These are phyloP conservation scores for Sanghuangporus baumii DNA, from an alignment of 1,284 basidiomycete species.

Conservation along the genomic window DNA sequence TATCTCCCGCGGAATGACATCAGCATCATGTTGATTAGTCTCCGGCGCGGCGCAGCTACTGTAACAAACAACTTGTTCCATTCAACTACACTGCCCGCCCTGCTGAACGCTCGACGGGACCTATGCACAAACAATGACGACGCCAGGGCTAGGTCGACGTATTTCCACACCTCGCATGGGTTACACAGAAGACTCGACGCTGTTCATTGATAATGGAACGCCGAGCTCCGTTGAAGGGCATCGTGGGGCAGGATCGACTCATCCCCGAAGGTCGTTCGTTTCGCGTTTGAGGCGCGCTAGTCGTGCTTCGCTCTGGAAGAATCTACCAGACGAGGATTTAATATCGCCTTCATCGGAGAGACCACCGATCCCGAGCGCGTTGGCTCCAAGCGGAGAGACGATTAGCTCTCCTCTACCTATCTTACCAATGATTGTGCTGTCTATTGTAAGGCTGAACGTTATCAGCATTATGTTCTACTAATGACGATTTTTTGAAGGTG, in stretches of 20 bases:
- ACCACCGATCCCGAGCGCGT: conserved; percentile 70
- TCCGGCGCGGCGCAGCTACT: neutral
- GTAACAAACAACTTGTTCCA: neutral
- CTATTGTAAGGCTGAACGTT: conserved; percentile 57
- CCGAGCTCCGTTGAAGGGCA: neutral
- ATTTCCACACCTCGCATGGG: neutral
- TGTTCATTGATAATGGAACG: neutral
- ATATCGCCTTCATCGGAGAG: conserved; percentile 35
- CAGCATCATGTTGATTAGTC: neutral
- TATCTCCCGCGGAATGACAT: neutral
- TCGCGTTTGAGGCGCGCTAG: conserved; percentile 5
- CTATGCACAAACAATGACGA: conserved; percentile 6
- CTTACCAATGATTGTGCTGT: conserved; percentile 88
- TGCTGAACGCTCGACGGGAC: neutral
- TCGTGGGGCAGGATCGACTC: neutral
- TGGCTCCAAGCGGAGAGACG: conserved; percentile 54
- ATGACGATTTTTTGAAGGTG: conserved; percentile 44
- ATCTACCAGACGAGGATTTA: conserved; percentile 22
- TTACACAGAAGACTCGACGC: neutral
- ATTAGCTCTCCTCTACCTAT: conserved; percentile 77
- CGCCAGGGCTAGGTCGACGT: conserved; percentile 3
- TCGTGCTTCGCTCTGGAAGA: conserved; percentile 10
- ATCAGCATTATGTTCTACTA: neutral
- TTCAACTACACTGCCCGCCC: neutral
- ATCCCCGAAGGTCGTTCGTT: conserved; percentile 5